Conservation (phyloP, 306 rosid genomes). For the Canavalia gladiata region DNA sequence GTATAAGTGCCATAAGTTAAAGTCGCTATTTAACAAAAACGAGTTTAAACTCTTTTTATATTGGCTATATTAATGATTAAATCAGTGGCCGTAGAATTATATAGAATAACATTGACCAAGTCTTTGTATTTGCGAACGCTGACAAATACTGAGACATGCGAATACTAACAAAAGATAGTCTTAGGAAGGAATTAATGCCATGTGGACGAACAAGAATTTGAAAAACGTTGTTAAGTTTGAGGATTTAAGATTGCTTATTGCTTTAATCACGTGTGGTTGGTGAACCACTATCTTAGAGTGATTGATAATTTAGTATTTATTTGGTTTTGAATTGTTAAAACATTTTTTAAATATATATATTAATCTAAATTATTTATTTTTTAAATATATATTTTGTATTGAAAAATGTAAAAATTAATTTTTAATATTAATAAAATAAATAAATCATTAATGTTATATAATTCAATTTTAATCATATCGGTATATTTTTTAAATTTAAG, state of each 20-base stretch:
- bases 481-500: too few species aligned
- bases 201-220: background rate
- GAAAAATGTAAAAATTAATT: too few species aligned
- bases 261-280: conserved; percentile 29
- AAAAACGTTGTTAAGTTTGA: background rate
- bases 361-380: too few species aligned
- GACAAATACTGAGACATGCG: background rate
- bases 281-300: background rate
- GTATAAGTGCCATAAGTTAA: background rate
- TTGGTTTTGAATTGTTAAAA: too few species aligned
- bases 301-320: background rate
- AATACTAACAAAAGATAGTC: background rate
- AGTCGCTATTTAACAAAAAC: background rate
- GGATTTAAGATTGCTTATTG: background rate
- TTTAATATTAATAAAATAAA: too few species aligned
- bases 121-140: background rate
- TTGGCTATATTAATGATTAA: background rate
- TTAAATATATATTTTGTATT: too few species aligned
- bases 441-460: too few species aligned
- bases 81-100: background rate
- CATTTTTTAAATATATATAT: too few species aligned
- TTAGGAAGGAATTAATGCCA: background rate
- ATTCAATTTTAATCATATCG: too few species aligned
- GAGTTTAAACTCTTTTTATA: background rate
- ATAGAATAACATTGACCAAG: background rate